Percentiles rank a stretch among this genome's conserved stretches.
Evolutionary conservation across 139 green algal species (phyloP).

Genomic region (Yamagishiella unicocca): DNA sequence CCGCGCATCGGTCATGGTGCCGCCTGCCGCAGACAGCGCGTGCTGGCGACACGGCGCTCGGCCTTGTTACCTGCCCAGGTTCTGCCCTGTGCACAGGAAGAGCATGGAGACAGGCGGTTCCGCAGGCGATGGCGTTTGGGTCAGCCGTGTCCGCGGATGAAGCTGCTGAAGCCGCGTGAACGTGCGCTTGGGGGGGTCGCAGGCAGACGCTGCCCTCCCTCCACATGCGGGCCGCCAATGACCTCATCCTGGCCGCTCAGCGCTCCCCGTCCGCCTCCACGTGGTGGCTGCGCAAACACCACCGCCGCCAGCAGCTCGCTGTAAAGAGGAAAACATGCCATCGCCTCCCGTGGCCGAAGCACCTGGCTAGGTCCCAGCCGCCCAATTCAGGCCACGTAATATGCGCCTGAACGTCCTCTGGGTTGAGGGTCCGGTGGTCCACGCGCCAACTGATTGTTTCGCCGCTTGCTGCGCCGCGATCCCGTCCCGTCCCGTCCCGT

Average conservation of each 20-base stretch:
- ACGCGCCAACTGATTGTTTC: constrained; percentile 12
- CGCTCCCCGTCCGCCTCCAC: neutral
- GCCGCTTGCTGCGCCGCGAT: constrained; percentile 1
- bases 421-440: constrained; percentile 8
- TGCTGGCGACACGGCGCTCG: neutral
- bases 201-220: neutral
- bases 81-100: constrained; percentile 20
- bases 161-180: neutral
- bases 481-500: constrained; percentile 26
- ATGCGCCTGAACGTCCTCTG: constrained; percentile 20
- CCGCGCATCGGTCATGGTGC: neutral
- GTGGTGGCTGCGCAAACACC: neutral
- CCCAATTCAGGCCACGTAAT: neutral
- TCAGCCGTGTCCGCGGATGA: constrained; percentile 22
- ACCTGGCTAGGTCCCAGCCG: neutral
- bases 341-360: neutral
- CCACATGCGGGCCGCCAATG: neutral
- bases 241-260: constrained; percentile 1
- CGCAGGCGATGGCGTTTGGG: constrained; percentile 9
- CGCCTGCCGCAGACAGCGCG: neutral
- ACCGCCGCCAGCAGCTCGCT: neutral
- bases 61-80: neutral
- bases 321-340: neutral
- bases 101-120: constrained; percentile 12
- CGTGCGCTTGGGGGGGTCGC: neutral